Conservation (phyloP, 352 stramenopile genomes). For the Globisporangium radiosum region DNA sequence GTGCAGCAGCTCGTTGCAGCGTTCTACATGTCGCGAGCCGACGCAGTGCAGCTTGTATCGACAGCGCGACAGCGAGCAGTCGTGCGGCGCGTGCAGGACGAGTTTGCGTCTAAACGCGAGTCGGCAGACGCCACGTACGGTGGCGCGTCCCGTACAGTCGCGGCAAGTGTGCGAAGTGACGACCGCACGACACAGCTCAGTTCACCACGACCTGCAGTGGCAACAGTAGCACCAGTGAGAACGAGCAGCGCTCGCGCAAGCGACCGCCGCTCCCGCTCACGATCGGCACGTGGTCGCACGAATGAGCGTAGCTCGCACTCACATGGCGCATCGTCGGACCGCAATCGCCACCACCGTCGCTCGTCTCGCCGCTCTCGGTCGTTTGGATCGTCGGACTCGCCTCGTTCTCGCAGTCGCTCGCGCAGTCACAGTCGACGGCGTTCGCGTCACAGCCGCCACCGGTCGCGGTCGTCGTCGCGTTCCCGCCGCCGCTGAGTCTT, state of each 20-base stretch:
- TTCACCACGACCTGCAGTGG: background rate
- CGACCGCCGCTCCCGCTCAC: background rate
- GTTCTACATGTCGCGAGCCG: slow-evolving; percentile 14
- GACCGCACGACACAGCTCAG: background rate
- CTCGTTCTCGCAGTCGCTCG: slow-evolving; percentile 30
- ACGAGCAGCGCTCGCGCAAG: background rate
- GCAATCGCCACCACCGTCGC: slow-evolving; percentile 8
- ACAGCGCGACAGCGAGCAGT: slow-evolving; percentile 23
- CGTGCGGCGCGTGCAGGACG: slow-evolving; percentile 8
- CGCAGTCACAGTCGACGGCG: slow-evolving; percentile 6
- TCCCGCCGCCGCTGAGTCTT: slow-evolving; percentile 5
- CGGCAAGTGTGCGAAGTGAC: background rate
- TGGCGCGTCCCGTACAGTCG: slow-evolving; percentile 17
- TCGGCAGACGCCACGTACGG: slow-evolving; percentile 13
- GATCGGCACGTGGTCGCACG: background rate
- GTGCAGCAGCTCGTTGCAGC: slow-evolving; percentile 6
- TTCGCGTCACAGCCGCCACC: background rate
- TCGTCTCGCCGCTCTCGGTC: slow-evolving; percentile 16
- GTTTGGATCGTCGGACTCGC: slow-evolving; percentile 21
- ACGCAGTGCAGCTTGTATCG: slow-evolving; percentile 19
- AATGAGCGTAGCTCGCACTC: background rate
- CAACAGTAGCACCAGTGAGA: background rate
- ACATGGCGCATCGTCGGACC: slow-evolving; percentile 6
- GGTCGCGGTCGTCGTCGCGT: slow-evolving; percentile 14
- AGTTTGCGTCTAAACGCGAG: slow-evolving; percentile 11